Conservation (phyloP, 2,329 filamentous ascomycete genomes). For the Calonectria pauciramosa region DNA sequence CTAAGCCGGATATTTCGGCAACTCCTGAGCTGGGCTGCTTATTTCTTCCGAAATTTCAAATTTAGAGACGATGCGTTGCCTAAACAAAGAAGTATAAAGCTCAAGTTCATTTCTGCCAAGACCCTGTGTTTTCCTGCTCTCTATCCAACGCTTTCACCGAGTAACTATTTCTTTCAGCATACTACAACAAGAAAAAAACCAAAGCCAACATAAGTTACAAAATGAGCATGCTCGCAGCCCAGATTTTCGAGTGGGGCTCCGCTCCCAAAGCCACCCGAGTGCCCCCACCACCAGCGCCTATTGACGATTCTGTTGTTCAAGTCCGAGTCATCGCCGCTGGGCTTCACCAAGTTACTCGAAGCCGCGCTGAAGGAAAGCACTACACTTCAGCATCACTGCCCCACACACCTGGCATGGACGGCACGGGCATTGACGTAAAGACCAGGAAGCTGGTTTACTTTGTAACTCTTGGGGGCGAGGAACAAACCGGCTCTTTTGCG, state of each 20-base stretch:
- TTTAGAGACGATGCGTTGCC: background rate
- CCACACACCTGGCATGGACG: conserved; percentile 66
- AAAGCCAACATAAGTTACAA: background rate
- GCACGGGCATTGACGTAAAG: conserved; percentile 60
- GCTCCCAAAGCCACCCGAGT: conserved; percentile 46
- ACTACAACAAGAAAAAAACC: background rate
- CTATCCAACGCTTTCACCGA: background rate
- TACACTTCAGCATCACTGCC: conserved; percentile 64
- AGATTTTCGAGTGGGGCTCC: conserved; percentile 56
- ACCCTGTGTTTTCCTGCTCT: background rate
- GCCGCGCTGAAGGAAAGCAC: conserved; percentile 67
- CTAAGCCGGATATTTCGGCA: background rate
- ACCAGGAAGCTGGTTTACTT: conserved; percentile 66
- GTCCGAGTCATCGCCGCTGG: conserved; percentile 67
- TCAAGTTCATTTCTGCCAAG: background rate
- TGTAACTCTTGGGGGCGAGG: conserved; percentile 39
- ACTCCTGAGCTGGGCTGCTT: background rate
- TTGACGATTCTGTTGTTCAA: conserved; percentile 54
- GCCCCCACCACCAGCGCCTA: conserved; percentile 52
- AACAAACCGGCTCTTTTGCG: conserved; percentile 59
- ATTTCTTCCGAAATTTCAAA: background rate
- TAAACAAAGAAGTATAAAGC: background rate
- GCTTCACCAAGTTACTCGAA: conserved; percentile 67
- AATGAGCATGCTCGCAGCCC: conserved; percentile 52
- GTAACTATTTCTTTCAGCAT: background rate